phyloP scores from a whole-genome alignment of 352 stramenopile genomes.

The Phytophthora cactorum region DNA sequence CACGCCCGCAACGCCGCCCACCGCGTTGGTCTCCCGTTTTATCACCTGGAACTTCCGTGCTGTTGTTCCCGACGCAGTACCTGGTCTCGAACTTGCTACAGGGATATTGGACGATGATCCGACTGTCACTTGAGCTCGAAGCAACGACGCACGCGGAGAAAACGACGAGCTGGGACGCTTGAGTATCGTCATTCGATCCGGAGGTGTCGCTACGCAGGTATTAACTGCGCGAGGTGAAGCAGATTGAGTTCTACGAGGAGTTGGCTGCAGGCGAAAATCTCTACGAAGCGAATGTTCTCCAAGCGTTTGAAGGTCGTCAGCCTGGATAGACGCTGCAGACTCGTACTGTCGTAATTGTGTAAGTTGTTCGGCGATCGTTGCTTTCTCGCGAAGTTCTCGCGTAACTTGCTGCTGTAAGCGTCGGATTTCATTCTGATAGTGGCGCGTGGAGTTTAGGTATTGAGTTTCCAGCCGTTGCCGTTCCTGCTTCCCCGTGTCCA shows the following conservation, averaged over 20 bases:
- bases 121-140: constrained; percentile 19
- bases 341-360: constrained; percentile 34
- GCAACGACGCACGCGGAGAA: constrained; percentile 38
- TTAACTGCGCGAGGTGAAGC: constrained; percentile 21
- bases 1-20: constrained; percentile 52
- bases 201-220: constrained; percentile 11
- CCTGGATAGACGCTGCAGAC: constrained; percentile 9
- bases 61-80: constrained; percentile 14
- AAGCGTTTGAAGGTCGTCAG: not conserved
- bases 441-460: constrained; percentile 50
- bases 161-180: constrained; percentile 56
- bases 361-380: constrained; percentile 53
- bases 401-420: constrained; percentile 67
- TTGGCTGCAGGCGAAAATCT: constrained; percentile 8
- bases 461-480: constrained; percentile 13
- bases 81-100: constrained; percentile 21
- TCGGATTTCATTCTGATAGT: constrained; percentile 76
- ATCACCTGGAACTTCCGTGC: constrained; percentile 59
- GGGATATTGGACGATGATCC: constrained; percentile 4
- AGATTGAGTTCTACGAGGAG: constrained; percentile 21
- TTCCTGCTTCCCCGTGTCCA: constrained; percentile 12
- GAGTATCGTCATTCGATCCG: constrained; percentile 15
- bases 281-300: constrained; percentile 5
- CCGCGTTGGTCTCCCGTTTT: constrained; percentile 35
- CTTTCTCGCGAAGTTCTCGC: constrained; percentile 56